Base-by-base conservation (phyloP, 2,329 filamentous ascomycete species). In the Capronia americana region DNA sequence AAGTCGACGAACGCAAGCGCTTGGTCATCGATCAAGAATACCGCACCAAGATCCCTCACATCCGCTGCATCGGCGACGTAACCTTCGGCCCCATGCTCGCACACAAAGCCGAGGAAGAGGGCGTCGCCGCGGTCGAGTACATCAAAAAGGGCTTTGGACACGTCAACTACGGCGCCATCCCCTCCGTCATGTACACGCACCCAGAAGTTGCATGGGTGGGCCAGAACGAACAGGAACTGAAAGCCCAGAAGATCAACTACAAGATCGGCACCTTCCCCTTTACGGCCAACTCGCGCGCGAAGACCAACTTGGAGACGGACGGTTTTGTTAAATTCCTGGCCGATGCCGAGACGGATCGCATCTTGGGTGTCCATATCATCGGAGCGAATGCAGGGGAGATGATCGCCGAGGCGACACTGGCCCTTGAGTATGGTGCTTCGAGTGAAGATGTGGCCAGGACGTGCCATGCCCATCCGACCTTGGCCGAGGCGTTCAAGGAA, bases 61-160 rank as follows among this genome's bases (percentile, higher is more conserved):
- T 99, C 80, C 93, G 95, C 75, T 95, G 94, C 75, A 91, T 98
- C 73, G 95, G 95, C 77, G 95, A 98, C 80, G 92, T 88, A 77
- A 99, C 95, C 55, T 99, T 99, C 79, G 95, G 95, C 10, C 93
- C 93, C 76, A 99, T 99, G 95, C 89, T 99, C 76, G 95, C 95
- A 62, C 95, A 99, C 87, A 99, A 99, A 87, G 95, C 95, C 59
- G 95, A 99, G 83, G 95, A 99, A 83, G 95, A 99, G 83, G 95
- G 87, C 67, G 93, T 98, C 70, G 95, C 95, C 34, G 94, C 90
- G 65, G 86, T 98, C 70, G 95, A 99, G 82, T 98, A 93, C 85
- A 95, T 99, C 82, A 94, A 92, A 84, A 98, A 98, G 86, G 93
- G 93, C 72, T 91, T 96, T 81, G 95, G 95, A 66, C 95, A 99